phyloP scores from a whole-genome alignment of 2,329 filamentous ascomycete species.

The Pleomassaria siparia region DNA sequence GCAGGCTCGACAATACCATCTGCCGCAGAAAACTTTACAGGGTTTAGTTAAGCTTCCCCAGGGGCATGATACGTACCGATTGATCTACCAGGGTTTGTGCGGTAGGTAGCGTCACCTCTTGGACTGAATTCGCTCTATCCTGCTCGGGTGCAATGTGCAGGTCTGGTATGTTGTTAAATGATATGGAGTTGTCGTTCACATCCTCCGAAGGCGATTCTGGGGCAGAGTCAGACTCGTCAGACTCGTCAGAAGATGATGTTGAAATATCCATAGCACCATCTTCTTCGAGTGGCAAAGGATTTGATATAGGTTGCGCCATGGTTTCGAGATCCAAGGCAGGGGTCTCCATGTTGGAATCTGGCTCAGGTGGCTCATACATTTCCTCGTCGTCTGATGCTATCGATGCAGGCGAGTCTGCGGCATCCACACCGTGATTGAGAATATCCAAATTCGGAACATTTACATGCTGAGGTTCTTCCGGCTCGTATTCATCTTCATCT shows the following conservation, averaged over 20 bases:
- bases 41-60: constrained; percentile 17
- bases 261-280: constrained; percentile 41
- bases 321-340: neutral
- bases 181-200: constrained; percentile 11
- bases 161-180: constrained; percentile 13
- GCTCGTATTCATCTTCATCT: constrained; percentile 36
- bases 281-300: constrained; percentile 15
- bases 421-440: neutral
- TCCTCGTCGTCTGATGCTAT: constrained; percentile 6
- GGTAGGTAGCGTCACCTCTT: constrained; percentile 38
- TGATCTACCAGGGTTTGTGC: constrained; percentile 7
- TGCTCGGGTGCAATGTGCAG: constrained; percentile 16
- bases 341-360: neutral
- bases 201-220: constrained; percentile 15
- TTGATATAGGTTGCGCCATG: neutral
- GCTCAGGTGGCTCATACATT: constrained; percentile 11
- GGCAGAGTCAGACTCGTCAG: constrained; percentile 22
- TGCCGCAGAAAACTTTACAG: constrained; percentile 12
- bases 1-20: constrained; percentile 16
- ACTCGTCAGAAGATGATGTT: constrained; percentile 30
- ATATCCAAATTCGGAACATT: neutral
- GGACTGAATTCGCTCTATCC: constrained; percentile 43
- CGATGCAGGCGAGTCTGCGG: neutral
- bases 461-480: constrained; percentile 6
- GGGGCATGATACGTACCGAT: constrained; percentile 22